A percentile compares a stretch with the other conserved stretches of the same genome.
Evolutionary conservation across 2,329 filamentous ascomycete genomes (phyloP).

Genomic region (Chaetomiaceae sp.): DNA sequence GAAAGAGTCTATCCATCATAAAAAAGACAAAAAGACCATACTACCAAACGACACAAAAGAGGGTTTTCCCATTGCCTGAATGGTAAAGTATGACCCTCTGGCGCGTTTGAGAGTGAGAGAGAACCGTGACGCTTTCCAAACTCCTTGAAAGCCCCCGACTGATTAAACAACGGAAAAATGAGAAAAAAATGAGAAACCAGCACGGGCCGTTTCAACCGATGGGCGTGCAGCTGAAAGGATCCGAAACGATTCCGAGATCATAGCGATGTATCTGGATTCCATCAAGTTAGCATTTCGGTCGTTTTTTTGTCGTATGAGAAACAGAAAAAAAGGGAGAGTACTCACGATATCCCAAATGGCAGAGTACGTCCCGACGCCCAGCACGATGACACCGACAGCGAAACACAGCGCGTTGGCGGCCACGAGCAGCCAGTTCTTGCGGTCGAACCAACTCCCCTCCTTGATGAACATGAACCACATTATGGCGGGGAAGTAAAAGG

Average conservation of each 20-base stretch:
- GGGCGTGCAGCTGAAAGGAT: constrained; percentile 23
- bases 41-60: not conserved
- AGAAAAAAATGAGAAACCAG: not conserved
- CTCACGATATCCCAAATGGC: constrained; percentile 30
- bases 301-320: not conserved
- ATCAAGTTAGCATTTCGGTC: constrained; percentile 1
- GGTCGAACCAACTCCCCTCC: constrained; percentile 29
- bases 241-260: constrained; percentile 11
- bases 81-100: not conserved
- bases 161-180: not conserved
- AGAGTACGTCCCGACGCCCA: constrained; percentile 29
- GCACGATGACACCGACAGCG: constrained; percentile 26
- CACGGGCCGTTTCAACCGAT: constrained; percentile 1
- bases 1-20: constrained; percentile 5
- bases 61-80: constrained; percentile 6
- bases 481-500: constrained; percentile 32
- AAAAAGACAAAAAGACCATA: not conserved
- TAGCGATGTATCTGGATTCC: constrained; percentile 15
- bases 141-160: not conserved
- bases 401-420: constrained; percentile 24
- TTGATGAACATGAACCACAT: constrained; percentile 33
- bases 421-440: constrained; percentile 23
- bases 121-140: not conserved
- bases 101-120: no score
- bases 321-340: not conserved